Evolutionary conservation across 306 rosid genomes (phyloP).

Genomic region (Bauhinia variegata): DNA sequence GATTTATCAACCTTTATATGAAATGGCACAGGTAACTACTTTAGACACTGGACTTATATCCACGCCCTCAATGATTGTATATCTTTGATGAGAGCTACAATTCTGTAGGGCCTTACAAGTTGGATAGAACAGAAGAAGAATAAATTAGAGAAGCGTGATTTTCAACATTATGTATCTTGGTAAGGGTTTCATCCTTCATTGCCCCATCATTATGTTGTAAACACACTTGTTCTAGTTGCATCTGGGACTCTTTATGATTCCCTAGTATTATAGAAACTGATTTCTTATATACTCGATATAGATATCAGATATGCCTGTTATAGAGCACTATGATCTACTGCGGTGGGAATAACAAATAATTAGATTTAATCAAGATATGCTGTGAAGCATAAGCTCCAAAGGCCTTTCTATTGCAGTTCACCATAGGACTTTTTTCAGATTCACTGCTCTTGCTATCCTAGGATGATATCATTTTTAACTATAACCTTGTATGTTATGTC

Average conservation of each 20-base stretch:
- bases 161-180: constrained; percentile 86
- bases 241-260: no score
- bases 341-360: constrained; percentile 26
- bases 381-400: background rate
- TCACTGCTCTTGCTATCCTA: constrained; percentile 12
- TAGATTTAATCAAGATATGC: constrained; percentile 16
- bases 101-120: constrained; percentile 73
- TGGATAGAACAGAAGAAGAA: constrained; percentile 78
- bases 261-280: no score
- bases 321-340: constrained; percentile 17
- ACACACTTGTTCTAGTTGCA: constrained; percentile 11
- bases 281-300: no score
- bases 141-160: constrained; percentile 74
- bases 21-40: constrained; percentile 75
- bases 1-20: constrained; percentile 80
- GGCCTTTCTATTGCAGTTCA: constrained; percentile 9
- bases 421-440: background rate
- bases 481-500: constrained; percentile 22
- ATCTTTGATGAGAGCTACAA: constrained; percentile 33
- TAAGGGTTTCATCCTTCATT: constrained; percentile 31
- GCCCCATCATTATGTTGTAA: background rate
- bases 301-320: constrained; percentile 5
- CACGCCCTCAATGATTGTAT: constrained; percentile 14
- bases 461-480: constrained; percentile 10
- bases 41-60: constrained; percentile 30